Evolutionary conservation across 2,329 filamentous ascomycete genomes (phyloP), one percentile per base, ranked within the genome.

Genomic region (Aquanectria penicillioides): DNA sequence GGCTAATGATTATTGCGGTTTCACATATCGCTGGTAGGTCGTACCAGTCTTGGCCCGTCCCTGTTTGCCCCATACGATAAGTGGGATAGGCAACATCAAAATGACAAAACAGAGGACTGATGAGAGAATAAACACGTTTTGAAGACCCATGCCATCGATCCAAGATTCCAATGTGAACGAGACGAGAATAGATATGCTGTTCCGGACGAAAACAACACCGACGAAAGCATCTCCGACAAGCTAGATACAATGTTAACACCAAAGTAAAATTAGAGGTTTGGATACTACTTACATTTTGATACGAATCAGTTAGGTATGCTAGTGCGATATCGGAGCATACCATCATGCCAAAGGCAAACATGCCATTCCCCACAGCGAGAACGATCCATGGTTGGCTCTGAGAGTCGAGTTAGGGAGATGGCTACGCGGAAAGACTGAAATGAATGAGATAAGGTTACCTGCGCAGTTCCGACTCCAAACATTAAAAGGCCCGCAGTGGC

Each of bases 331-430:
- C 73, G 36, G 71, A 68, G 18, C 73, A 73, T 28, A 73, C 68
- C 3, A 75, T 74, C 0, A 79, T 64, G 0, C 75, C 76, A 36
- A 77, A 77, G 0, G 71, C 74, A 26, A 77, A 78, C 0, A 78
- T 43, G 1, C 68, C 74, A 4, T 72, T 74, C 0, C 71, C 75
- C 1, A 78, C 59, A 7, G 71, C 75, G 1, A 76, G 71, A 10
- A 71, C 66, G 6, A 77, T 75, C 76, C 76, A 79, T n/a, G 76
- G 74, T 63, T 73, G 70, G 1, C 73, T 72, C 76, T 71, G n/a
- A 5, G 11, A 13, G 28, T 2, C 31, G 18, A 8, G 50, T 22
- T 23, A 52, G 46, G 10, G n/a, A n/a, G n/a, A n/a, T n/a, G n/a
- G n/a, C n/a, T n/a, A n/a, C 8, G 6, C 12, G 11, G 3, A n/a